Conservation (phyloP, 208 protist species). For the Leishmania guyanensis region DNA sequence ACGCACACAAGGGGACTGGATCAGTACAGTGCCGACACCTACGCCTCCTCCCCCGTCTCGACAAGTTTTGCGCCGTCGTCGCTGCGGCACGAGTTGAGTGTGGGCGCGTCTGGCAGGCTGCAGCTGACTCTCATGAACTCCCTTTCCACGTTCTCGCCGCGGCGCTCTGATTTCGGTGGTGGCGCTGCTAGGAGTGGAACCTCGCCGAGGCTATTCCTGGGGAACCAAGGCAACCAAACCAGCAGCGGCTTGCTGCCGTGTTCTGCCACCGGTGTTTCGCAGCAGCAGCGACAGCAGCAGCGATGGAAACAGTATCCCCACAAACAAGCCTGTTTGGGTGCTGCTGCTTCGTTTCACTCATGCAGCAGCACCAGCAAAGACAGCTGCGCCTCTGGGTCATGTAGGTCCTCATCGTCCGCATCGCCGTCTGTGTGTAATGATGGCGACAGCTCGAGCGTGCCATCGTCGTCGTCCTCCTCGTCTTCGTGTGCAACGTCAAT, state of each 20-base stretch:
- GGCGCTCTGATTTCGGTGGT: not conserved
- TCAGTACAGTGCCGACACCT: slow-evolving; percentile 2
- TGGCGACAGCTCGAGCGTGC: slow-evolving; percentile 1
- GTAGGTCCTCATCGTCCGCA: not conserved
- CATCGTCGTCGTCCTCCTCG: not conserved
- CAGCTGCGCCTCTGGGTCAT: not conserved
- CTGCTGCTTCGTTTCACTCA: not conserved
- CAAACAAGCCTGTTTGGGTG: not conserved
- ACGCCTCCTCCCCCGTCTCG: slow-evolving; percentile 18
- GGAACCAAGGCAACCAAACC: not conserved
- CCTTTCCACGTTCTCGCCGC: slow-evolving; percentile 10
- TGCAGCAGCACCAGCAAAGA: slow-evolving; percentile 9
- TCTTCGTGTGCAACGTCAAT: not conserved
- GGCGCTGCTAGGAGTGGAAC: slow-evolving; percentile 1
- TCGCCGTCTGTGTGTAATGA: not conserved
- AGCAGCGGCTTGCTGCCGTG: slow-evolving; percentile 5
- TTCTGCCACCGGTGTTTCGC: not conserved
- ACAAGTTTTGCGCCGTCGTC: slow-evolving; percentile 24
- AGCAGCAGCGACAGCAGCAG: not conserved
- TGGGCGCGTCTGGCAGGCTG: slow-evolving; percentile 27
- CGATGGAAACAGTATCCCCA: not conserved
- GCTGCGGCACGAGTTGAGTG: slow-evolving; percentile 30
- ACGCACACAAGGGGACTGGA: slow-evolving; percentile 3
- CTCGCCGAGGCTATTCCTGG: not conserved
- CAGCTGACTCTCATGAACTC: slow-evolving; percentile 36